Evolutionary conservation across 345 rosid species (phyloP).

Genomic region (Arabidopsis thaliana): TAIR10.1 NC_003074.8:2637501-2638000

Average conservation of each 20-base stretch:
- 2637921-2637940: slow-evolving; percentile 36
- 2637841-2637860: slow-evolving; percentile 44
- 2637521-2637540: background rate
- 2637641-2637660: slow-evolving; percentile 49
- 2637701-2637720: slow-evolving; percentile 3
- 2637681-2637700: slow-evolving; percentile 26
- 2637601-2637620: slow-evolving; percentile 38
- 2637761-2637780: slow-evolving; percentile 47
- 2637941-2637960: slow-evolving; percentile 11
- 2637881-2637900: slow-evolving; percentile 41
- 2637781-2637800: slow-evolving; percentile 36
- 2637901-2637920: slow-evolving; percentile 27
- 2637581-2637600: slow-evolving; percentile 30
- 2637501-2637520: slow-evolving; percentile 13
- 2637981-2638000: slow-evolving; percentile 21
- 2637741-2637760: slow-evolving; percentile 28
- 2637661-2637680: slow-evolving; percentile 43
- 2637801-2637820: slow-evolving; percentile 36
- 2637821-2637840: slow-evolving; percentile 48
- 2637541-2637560: slow-evolving; percentile 43
- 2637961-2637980: slow-evolving; percentile 40
- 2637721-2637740: slow-evolving; percentile 27
- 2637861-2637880: slow-evolving; percentile 27
- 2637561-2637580: slow-evolving; percentile 39
- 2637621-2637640: slow-evolving; percentile 50